A percentile compares a stretch with the other conserved stretches of the same genome.
phyloP scores from a whole-genome alignment of 352 stramenopile species.

The Lagenidium sp. region DNA sequence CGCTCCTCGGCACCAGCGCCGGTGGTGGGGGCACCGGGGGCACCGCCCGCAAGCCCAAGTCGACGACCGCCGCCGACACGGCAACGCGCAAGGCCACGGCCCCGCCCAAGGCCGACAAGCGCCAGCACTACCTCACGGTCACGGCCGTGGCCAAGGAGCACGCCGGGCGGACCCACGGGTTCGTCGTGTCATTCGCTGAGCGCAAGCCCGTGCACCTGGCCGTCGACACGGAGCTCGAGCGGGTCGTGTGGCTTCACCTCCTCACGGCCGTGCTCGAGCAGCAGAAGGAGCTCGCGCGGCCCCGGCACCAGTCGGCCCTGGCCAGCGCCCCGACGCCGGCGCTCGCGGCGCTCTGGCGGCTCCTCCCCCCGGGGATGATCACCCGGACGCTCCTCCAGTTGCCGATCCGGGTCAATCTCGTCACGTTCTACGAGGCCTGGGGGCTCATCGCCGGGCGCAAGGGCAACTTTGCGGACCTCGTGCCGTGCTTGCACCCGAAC shows the following conservation, averaged over 20 bases:
- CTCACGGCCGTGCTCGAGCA: constrained; percentile 55
- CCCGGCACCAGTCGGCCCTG: constrained; percentile 10
- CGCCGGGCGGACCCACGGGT: constrained; percentile 42
- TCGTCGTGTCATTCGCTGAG: constrained; percentile 30
- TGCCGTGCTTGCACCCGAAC: constrained; percentile 74
- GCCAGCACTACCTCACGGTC: constrained; percentile 36
- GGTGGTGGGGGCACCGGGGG: no score
- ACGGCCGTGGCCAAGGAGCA: constrained; percentile 50
- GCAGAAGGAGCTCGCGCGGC: constrained; percentile 27
- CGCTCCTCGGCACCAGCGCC: no score
- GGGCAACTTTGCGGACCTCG: constrained; percentile 68
- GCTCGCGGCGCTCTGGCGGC: constrained; percentile 14
- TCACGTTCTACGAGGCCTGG: constrained; percentile 68
- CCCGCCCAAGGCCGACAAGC: constrained; percentile 20
- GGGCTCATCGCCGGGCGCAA: constrained; percentile 61
- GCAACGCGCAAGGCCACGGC: not conserved
- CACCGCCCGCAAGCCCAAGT: not conserved
- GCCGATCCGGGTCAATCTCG: constrained; percentile 50
- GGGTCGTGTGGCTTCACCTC: constrained; percentile 67
- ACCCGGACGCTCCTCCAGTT: constrained; percentile 39
- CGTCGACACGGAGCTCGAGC: constrained; percentile 60
- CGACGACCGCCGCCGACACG: not conserved
- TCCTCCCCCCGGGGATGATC: constrained; percentile 19
- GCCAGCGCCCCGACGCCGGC: not conserved
- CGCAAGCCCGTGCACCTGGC: constrained; percentile 52